These are phyloP conservation scores for Syncephalis plumigaleata DNA, from an alignment of 371 early-diverging fungal genomes.

Conservation along the genomic window DNA sequence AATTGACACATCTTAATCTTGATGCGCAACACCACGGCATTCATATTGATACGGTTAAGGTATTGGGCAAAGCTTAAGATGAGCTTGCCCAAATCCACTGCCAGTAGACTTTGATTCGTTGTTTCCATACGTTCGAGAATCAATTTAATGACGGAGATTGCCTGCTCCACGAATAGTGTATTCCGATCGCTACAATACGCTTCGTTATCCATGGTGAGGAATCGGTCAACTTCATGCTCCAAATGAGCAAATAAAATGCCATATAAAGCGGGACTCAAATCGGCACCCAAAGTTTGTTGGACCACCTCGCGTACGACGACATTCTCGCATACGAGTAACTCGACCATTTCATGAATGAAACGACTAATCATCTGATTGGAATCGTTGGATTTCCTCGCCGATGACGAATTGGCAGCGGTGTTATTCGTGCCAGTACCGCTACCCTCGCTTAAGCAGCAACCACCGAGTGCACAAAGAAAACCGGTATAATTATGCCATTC, in stretches of 20 bases:
- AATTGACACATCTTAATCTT: slow-evolving; percentile 76
- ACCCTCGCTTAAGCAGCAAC: slow-evolving; percentile 31
- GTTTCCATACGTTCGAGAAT: slow-evolving; percentile 69
- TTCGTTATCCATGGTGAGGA: slow-evolving; percentile 61
- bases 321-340: slow-evolving; percentile 67
- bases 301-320: slow-evolving; percentile 79
- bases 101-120: slow-evolving; percentile 39
- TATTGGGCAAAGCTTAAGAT: slow-evolving; percentile 63
- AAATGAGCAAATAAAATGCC: slow-evolving; percentile 70
- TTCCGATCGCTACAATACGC: slow-evolving; percentile 56
- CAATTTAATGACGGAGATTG: slow-evolving; percentile 66
- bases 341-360: slow-evolving; percentile 74
- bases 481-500: slow-evolving; percentile 76
- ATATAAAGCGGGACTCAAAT: slow-evolving; percentile 67
- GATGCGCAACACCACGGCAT: slow-evolving; percentile 46
- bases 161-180: slow-evolving; percentile 78
- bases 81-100: slow-evolving; percentile 55
- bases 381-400: neutral
- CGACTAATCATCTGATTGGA: slow-evolving; percentile 44
- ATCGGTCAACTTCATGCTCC: slow-evolving; percentile 49
- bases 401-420: neutral
- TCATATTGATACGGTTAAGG: slow-evolving; percentile 49
- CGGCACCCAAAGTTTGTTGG: slow-evolving; percentile 72
- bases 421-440: too few species aligned
- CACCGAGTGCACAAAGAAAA: slow-evolving; percentile 67